Evolutionary conservation across 768 basidiomycete species (phyloP).

Genomic region (Cyathus striatus): DNA sequence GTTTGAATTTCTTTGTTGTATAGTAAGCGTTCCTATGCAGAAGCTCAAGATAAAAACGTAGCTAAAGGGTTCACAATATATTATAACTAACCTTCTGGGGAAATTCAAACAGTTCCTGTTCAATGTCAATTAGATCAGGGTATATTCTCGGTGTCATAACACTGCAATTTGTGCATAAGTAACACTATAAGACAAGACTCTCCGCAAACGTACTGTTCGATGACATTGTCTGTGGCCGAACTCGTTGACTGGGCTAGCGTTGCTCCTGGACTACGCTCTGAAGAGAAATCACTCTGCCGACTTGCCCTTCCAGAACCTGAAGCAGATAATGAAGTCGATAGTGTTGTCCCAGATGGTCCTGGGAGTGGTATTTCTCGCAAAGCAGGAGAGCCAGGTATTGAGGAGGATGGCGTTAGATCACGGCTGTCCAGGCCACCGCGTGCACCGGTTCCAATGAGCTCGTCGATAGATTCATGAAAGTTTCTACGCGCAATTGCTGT

Average conservation of each 20-base stretch:
- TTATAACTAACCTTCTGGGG: constrained; percentile 65
- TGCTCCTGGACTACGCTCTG: constrained; percentile 35
- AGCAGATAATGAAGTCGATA: constrained; percentile 23
- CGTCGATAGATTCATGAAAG: constrained; percentile 68
- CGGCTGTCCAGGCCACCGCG: constrained; percentile 48
- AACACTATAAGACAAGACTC: constrained; percentile 3
- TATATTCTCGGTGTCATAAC: constrained; percentile 58
- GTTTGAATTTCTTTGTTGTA: constrained; percentile 89
- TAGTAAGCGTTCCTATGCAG: constrained; percentile 62
- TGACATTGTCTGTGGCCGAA: constrained; percentile 60
- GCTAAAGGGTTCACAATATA: neutral
- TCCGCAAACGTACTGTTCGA: constrained; percentile 52
- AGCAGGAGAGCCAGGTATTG: constrained; percentile 67
- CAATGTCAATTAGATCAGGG: constrained; percentile 82
- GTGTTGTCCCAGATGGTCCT: constrained; percentile 25
- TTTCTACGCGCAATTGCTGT: constrained; percentile 42
- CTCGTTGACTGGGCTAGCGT: constrained; percentile 42
- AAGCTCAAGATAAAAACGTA: neutral
- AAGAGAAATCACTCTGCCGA: constrained; percentile 59
- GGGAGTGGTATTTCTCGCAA: constrained; percentile 33
- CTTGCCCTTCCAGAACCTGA: constrained; percentile 61
- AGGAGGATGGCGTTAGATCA: constrained; percentile 65
- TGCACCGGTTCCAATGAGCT: constrained; percentile 45
- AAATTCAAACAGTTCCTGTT: constrained; percentile 86
- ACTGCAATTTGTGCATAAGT: constrained; percentile 25